Conservation (phyloP, 768 basidiomycete genomes). For the Psilocybe azurescens region DNA sequence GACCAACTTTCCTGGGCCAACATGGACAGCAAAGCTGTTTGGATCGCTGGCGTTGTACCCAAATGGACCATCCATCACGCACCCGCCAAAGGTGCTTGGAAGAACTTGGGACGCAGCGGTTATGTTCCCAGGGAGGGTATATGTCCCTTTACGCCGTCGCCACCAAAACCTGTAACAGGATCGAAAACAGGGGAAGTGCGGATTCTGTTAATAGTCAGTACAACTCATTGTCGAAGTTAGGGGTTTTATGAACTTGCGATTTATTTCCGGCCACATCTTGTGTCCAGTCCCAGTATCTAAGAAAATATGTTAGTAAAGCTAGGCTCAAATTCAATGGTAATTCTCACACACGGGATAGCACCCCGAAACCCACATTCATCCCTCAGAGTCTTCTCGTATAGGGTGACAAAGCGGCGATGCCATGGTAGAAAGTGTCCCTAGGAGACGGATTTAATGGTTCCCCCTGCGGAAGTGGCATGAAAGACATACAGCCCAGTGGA, state of each 20-base stretch:
- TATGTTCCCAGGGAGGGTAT: conserved; percentile 10
- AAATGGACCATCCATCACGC: conserved; percentile 40
- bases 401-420: conserved; percentile 27
- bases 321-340: conserved; percentile 28
- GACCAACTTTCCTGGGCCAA: conserved; percentile 38
- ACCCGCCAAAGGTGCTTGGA: conserved; percentile 24
- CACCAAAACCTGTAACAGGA: conserved; percentile 39
- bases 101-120: conserved; percentile 15
- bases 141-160: conserved; percentile 32
- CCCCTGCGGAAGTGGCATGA: neutral
- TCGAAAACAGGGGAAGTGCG: conserved; percentile 39
- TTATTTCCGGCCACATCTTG: conserved; percentile 29
- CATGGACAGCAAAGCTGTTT: conserved; percentile 29
- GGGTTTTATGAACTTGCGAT: conserved; percentile 19
- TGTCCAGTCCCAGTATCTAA: conserved; percentile 46
- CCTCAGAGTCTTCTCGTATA: conserved; percentile 27
- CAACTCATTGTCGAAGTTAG: neutral
- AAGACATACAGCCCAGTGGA: conserved; percentile 37
- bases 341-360: conserved; percentile 25
- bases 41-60: conserved; percentile 13
- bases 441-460: conserved; percentile 36
- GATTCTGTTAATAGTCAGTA: conserved; percentile 27
- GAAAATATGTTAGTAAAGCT: conserved; percentile 2
- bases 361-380: conserved; percentile 30
- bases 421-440: conserved; percentile 34